Conservation (phyloP, 1,284 basidiomycete species). For the Pyrrhoderma noxium region DNA sequence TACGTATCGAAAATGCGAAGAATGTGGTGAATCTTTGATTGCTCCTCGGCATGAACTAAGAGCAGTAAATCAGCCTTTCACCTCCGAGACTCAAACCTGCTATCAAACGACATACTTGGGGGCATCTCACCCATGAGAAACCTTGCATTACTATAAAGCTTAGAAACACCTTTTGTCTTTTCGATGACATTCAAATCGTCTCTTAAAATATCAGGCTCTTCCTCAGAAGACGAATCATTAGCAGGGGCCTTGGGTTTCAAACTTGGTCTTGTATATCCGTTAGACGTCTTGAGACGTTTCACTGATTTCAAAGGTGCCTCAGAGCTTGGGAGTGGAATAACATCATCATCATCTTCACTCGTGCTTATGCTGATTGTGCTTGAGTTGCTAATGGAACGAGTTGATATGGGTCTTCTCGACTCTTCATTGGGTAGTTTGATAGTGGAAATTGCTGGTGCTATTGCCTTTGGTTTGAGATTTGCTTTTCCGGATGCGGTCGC, state of each 20-base stretch:
- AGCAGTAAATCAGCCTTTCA: constrained; percentile 1
- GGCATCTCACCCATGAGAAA: constrained; percentile 47
- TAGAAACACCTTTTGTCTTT: constrained; percentile 45
- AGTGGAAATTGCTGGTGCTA: constrained; percentile 16
- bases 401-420: constrained; percentile 17
- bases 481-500: constrained; percentile 28
- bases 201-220: constrained; percentile 22
- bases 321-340: neutral
- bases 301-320: neutral
- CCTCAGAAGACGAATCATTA: constrained; percentile 14
- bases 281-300: constrained; percentile 11
- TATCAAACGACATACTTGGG: constrained; percentile 44
- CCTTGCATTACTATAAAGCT: constrained; percentile 39
- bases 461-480: constrained; percentile 20
- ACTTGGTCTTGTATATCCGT: neutral
- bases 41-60: constrained; percentile 53
- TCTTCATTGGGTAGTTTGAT: constrained; percentile 6
- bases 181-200: constrained; percentile 32
- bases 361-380: constrained; percentile 13
- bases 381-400: constrained; percentile 10
- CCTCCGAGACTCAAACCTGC: too few species aligned
- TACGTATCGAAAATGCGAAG: constrained; percentile 77
- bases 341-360: constrained; percentile 9
- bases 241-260: neutral
- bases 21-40: constrained; percentile 63